phyloP scores from a whole-genome alignment of 495 filamentous ascomycete species.

The Oleoguttula mirabilis region DNA sequence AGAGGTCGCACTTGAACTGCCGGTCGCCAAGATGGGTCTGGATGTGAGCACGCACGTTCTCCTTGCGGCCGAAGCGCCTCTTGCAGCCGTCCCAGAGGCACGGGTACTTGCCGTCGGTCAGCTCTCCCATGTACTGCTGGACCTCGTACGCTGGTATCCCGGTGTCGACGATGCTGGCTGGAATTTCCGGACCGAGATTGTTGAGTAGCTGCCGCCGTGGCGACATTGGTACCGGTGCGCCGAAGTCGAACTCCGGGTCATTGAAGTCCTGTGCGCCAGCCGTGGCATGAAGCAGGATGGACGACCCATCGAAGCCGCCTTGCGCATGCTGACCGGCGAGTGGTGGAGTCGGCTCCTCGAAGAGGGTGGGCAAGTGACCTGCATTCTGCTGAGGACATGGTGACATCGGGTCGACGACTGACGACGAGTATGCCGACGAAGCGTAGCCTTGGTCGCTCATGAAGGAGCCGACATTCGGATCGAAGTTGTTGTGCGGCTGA shows the following conservation, averaged over 20 bases:
- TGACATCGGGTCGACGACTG: conserved; percentile 12
- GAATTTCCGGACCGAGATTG: conserved; percentile 22
- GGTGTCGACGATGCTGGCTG: conserved; percentile 44
- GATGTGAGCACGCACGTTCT: conserved; percentile 96
- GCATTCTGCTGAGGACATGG: conserved; percentile 6
- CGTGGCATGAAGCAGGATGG: conserved; percentile 30
- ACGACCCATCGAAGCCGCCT: conserved; percentile 2
- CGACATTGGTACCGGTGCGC: conserved; percentile 31
- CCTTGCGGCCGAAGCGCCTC: conserved; percentile 80
- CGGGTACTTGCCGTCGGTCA: conserved; percentile 72
- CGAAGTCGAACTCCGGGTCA: conserved; percentile 31
- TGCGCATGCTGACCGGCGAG: neutral
- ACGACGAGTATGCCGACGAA: conserved; percentile 17
- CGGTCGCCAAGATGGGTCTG: conserved; percentile 94
- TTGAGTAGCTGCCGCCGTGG: conserved; percentile 17
- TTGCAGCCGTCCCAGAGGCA: conserved; percentile 74
- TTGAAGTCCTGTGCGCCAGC: conserved; percentile 33
- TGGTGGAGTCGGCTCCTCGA: conserved; percentile 13
- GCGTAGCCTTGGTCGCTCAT: conserved; percentile 11
- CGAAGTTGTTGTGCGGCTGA: neutral
- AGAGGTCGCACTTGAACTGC: conserved; percentile 79
- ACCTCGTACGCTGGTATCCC: conserved; percentile 83
- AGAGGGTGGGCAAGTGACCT: conserved; percentile 17
- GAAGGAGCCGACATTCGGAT: neutral
- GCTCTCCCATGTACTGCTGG: conserved; percentile 67